Evolutionary conservation across 225 moss, liverwort and hornwort genomes (phyloP).

Genomic region (Asterella californica): DNA sequence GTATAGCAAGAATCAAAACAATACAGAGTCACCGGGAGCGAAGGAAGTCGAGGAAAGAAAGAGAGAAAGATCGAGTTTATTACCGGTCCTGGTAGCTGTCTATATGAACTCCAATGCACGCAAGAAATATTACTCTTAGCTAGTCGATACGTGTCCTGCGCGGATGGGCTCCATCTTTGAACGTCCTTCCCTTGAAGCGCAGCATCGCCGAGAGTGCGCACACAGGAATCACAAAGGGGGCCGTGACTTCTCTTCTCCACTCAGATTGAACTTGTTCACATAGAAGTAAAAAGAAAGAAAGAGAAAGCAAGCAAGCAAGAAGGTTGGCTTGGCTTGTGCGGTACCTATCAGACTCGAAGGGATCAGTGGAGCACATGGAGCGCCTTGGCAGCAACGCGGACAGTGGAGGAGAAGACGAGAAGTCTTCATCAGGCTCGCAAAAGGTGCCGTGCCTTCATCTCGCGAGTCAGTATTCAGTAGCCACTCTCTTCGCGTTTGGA

Average conservation of each 20-base stretch:
- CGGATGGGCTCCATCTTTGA: neutral
- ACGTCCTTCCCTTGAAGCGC: neutral
- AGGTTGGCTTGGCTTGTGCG: neutral
- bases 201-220: neutral
- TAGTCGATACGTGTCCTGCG: neutral
- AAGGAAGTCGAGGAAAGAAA: no score
- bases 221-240: no score
- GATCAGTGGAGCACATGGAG: neutral
- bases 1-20: no score
- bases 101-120: neutral
- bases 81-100: neutral
- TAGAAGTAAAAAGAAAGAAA: neutral
- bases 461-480: neutral
- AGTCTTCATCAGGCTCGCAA: neutral
- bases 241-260: no score
- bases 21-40: no score
- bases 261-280: no score
- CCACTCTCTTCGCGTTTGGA: neutral
- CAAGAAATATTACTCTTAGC: neutral
- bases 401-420: neutral
- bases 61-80: neutral
- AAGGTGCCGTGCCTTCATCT: neutral
- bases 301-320: neutral
- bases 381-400: neutral
- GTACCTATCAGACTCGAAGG: neutral